Base-by-base conservation (phyloP, 2,329 filamentous ascomycete species). In the Diplodia seriata region DNA sequence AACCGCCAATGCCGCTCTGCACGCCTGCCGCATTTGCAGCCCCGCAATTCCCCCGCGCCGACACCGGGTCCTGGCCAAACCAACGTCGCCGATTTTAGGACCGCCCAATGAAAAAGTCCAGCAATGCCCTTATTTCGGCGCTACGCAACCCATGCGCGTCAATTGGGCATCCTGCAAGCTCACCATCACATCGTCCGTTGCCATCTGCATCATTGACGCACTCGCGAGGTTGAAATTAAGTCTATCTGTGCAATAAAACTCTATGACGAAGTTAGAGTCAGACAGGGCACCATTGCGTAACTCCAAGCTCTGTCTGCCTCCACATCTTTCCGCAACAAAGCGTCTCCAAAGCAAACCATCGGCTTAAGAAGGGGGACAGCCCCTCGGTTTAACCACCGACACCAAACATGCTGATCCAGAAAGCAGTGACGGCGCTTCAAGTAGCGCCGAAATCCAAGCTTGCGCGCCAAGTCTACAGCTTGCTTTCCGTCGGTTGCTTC, bases 401-500 rank as follows among this genome's bases (percentile, higher is more conserved):
- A 29, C 38, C 55, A 31, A 26, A 26, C 26, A 26, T 2, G 31
- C 23, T 14, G 15, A 40, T 38, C 5, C 2, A 59, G 36, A 47
- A 8, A 29, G 56, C 38, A 29, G 23, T 14, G 3, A 31, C 56
- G 56, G 56, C 38, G 36, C 56, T 47, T 59, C 56, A 62, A 62
- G 12, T 62, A 62, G 57, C 26, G 26, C 57, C 40, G 57, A 62
- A 8, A 18, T 15, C 14, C 36, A 38, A n/a, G 33, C 11, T 38
- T 26, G 20, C 14, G 7, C 38, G 36, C 23, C 38, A 43, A 62
- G 55, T 23, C 47, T 67, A 73, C 61, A 73, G 57, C 54, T 73
- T 73, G 63, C 68, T 70, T 26, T 70, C 64, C 2, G 57, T 7
- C 3, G 70, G 49, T 70, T 84, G 82, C 74, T 82, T 82, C 56